These are phyloP conservation scores for Linaria vulgaris DNA, from an alignment of 257 asterid genomes.

Conservation along the genomic window DNA sequence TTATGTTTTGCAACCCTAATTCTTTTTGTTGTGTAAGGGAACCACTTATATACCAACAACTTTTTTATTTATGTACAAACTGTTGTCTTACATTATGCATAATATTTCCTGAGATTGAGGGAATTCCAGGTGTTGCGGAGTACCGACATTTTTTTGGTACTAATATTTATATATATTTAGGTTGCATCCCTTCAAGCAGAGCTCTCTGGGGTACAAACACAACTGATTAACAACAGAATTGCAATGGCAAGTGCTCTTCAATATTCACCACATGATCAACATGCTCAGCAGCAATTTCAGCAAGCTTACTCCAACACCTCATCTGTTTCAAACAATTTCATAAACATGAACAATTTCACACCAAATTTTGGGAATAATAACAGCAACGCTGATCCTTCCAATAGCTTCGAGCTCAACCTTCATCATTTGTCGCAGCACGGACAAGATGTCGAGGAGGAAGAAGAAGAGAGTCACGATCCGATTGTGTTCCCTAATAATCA, in stretches of 20 bases:
- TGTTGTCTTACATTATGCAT: too few species aligned
- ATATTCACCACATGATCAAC: constrained; percentile 36
- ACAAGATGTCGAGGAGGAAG: constrained; percentile 53
- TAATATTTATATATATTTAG: too few species aligned
- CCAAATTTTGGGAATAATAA: constrained; percentile 31
- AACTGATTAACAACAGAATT: constrained; percentile 61
- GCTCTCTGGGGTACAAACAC: constrained; percentile 65
- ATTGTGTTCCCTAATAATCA: constrained; percentile 54
- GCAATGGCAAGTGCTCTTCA: constrained; percentile 63
- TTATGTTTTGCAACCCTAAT: too few species aligned
- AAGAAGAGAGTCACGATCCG: constrained; percentile 56
- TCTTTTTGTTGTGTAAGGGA: too few species aligned
- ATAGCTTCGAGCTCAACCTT: constrained; percentile 39
- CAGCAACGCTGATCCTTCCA: constrained; percentile 22
- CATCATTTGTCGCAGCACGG: constrained; percentile 22
- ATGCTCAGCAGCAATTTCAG: too few species aligned
- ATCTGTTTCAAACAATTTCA: constrained; percentile 60
- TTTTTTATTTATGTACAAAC: too few species aligned
- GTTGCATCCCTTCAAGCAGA: constrained; percentile 81
- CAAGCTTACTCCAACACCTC: constrained; percentile 69
- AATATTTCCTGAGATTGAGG: too few species aligned
- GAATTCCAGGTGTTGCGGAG: too few species aligned
- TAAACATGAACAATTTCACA: constrained; percentile 41
- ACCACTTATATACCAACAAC: too few species aligned
- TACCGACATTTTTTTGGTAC: too few species aligned